Evolutionary conservation across 1,139 yeast genomes (phyloP).

Genomic region (Magnusiomyces suaveolens): DNA sequence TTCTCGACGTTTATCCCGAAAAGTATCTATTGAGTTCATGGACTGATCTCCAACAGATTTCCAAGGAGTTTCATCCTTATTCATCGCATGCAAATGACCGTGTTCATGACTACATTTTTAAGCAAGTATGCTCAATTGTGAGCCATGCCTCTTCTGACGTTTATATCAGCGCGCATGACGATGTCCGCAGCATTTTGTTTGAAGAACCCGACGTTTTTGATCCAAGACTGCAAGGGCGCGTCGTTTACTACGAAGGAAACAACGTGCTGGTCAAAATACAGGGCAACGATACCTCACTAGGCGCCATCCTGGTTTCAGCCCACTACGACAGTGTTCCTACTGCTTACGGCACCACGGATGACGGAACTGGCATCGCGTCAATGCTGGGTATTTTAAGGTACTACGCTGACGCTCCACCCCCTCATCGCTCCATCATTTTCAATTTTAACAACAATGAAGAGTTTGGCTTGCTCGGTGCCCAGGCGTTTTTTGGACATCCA

Average conservation of each 20-base stretch:
- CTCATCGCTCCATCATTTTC: slow-evolving; percentile 63
- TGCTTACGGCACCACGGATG: slow-evolving; percentile 83
- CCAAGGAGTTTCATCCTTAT: slow-evolving; percentile 64
- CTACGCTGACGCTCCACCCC: slow-evolving; percentile 41
- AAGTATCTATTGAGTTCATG: slow-evolving; percentile 43
- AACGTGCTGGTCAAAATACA: slow-evolving; percentile 63
- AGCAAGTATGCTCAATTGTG: slow-evolving; percentile 35
- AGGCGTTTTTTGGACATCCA: slow-evolving; percentile 61
- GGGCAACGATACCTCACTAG: slow-evolving; percentile 49
- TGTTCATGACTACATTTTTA: slow-evolving; percentile 58
- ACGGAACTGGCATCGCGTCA: slow-evolving; percentile 85
- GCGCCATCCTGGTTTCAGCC: slow-evolving; percentile 68
- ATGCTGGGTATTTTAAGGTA: slow-evolving; percentile 59
- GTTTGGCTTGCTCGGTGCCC: slow-evolving; percentile 79
- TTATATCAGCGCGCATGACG: slow-evolving; percentile 46
- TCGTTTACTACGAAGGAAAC: slow-evolving; percentile 68
- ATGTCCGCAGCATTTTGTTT: slow-evolving; percentile 40
- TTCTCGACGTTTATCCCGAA: slow-evolving; percentile 16
- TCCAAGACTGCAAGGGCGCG: slow-evolving; percentile 35
- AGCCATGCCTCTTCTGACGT: slow-evolving; percentile 23
- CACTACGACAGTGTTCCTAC: slow-evolving; percentile 89
- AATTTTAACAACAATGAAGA: slow-evolving; percentile 89
- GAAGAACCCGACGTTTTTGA: slow-evolving; percentile 42
- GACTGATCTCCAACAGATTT: slow-evolving; percentile 60
- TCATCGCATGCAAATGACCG: slow-evolving; percentile 64